These are phyloP conservation scores for Sporothrix schenckii DNA, from an alignment of 2,329 filamentous ascomycete species.

Conservation along the genomic window DNA sequence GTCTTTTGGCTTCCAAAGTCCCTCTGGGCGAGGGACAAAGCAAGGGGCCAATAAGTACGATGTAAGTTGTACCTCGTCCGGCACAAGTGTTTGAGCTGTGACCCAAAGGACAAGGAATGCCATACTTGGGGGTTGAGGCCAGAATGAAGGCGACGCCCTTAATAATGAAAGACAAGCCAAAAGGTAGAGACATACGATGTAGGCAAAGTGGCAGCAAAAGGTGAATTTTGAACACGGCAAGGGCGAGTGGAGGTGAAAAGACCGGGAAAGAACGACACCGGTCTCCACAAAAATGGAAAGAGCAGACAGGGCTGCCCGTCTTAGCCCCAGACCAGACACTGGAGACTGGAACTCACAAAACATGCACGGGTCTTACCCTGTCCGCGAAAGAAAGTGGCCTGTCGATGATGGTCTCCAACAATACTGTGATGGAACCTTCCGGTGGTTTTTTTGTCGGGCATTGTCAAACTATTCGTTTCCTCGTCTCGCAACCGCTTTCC, in stretches of 20 bases:
- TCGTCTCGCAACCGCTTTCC: neutral
- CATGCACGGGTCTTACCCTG: neutral
- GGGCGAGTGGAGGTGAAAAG: constrained; percentile 4
- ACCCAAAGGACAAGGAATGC: constrained; percentile 7
- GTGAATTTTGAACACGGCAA: neutral
- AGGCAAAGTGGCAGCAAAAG: neutral
- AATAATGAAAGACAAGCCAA: neutral
- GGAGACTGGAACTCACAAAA: neutral
- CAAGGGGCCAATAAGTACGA: neutral
- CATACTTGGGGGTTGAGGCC: neutral
- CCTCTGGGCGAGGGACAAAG: constrained; percentile 16
- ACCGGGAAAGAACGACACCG: constrained; percentile 9
- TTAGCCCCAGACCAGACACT: constrained; percentile 18
- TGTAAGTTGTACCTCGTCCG: neutral
- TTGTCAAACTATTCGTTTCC: neutral
- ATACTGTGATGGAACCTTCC: constrained; percentile 1
- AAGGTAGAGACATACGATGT: neutral
- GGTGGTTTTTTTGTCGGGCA: neutral
- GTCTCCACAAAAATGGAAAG: constrained; percentile 4
- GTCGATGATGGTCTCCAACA: neutral
- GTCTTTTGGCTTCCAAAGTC: neutral
- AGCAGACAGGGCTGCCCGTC: neutral
- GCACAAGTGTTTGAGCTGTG: neutral
- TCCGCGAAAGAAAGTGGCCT: neutral
- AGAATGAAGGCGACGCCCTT: no score